These are phyloP conservation scores for Begonia peltatifolia DNA, from an alignment of 306 rosid species.

Conservation along the genomic window DNA sequence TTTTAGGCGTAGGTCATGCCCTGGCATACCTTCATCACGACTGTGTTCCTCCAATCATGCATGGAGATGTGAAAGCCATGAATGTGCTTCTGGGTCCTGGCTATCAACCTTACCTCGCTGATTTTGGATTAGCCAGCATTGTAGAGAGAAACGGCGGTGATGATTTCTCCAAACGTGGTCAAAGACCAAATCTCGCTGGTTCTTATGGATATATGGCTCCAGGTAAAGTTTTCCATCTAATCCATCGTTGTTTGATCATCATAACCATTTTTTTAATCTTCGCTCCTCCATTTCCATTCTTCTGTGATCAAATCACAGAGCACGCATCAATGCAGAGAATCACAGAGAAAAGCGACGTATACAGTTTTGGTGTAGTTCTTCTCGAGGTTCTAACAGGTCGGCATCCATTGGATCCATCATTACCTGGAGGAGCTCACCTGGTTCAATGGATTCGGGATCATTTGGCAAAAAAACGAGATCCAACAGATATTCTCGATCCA, in stretches of 20 bases:
- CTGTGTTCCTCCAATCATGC: conserved; percentile 65
- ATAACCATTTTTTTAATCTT: background rate
- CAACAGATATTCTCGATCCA: conserved; percentile 46
- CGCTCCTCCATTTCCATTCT: conserved; percentile 4
- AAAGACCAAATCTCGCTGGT: conserved; percentile 46
- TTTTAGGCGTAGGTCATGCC: conserved; percentile 66
- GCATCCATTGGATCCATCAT: conserved; percentile 82
- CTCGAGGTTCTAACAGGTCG: conserved; percentile 78
- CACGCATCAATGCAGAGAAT: conserved; percentile 46
- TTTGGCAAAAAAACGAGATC: conserved; percentile 34
- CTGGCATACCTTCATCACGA: conserved; percentile 78
- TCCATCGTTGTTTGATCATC: background rate
- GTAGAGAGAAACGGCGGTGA: conserved; percentile 17
- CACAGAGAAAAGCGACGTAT: conserved; percentile 68
- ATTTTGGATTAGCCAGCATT: conserved; percentile 51
- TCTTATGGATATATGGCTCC: conserved; percentile 95
- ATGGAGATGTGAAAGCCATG: conserved; percentile 85
- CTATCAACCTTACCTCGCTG: conserved; percentile 57
- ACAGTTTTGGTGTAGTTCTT: conserved; percentile 75
- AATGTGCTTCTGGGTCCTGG: conserved; percentile 59
- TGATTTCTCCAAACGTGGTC: conserved; percentile 18
- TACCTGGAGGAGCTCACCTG: conserved; percentile 49
- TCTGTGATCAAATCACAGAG: conserved; percentile 29
- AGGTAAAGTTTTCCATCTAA: conserved; percentile 28
- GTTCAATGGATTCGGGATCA: conserved; percentile 78